These are phyloP conservation scores for Samsoniella hepiali DNA, from an alignment of 2,329 filamentous ascomycete genomes.

Conservation along the genomic window DNA sequence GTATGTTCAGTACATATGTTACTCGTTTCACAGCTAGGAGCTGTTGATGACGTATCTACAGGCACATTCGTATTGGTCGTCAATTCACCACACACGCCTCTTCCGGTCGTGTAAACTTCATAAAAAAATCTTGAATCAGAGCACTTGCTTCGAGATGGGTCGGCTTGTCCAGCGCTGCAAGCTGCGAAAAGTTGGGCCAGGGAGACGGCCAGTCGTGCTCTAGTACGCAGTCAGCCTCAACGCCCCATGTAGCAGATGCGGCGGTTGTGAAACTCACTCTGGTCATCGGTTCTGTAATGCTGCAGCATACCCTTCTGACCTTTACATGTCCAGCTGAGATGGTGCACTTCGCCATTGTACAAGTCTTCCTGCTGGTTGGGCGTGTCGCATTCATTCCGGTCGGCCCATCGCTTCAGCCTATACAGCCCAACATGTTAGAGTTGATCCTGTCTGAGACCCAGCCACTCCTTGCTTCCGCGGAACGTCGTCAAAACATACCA, in stretches of 20 bases:
- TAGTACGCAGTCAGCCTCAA: slow-evolving; percentile 9
- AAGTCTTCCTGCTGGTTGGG: slow-evolving; percentile 30
- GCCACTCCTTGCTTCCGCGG: background rate
- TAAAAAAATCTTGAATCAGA: slow-evolving; percentile 45
- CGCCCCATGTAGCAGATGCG: background rate
- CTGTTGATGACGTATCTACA: too few species aligned
- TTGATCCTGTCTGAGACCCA: background rate
- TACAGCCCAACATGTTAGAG: background rate
- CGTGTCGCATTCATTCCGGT: slow-evolving; percentile 38
- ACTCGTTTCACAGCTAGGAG: too few species aligned
- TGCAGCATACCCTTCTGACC: slow-evolving; percentile 36
- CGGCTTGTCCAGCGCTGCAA: slow-evolving; percentile 37
- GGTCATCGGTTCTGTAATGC: slow-evolving; percentile 43
- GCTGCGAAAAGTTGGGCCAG: slow-evolving; percentile 42
- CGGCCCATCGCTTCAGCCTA: slow-evolving; percentile 40
- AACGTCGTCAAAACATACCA: slow-evolving; percentile 25
- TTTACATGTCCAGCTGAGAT: slow-evolving; percentile 41
- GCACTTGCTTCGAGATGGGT: slow-evolving; percentile 42
- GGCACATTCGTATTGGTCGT: too few species aligned
- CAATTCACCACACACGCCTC: background rate
- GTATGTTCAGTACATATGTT: too few species aligned
- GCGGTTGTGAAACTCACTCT: slow-evolving; percentile 28
- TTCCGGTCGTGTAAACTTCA: slow-evolving; percentile 29
- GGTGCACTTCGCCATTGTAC: slow-evolving; percentile 40
- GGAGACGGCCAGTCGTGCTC: slow-evolving; percentile 46